These are phyloP conservation scores for Vinca major DNA, from an alignment of 305 asterid genomes.

Conservation along the genomic window DNA sequence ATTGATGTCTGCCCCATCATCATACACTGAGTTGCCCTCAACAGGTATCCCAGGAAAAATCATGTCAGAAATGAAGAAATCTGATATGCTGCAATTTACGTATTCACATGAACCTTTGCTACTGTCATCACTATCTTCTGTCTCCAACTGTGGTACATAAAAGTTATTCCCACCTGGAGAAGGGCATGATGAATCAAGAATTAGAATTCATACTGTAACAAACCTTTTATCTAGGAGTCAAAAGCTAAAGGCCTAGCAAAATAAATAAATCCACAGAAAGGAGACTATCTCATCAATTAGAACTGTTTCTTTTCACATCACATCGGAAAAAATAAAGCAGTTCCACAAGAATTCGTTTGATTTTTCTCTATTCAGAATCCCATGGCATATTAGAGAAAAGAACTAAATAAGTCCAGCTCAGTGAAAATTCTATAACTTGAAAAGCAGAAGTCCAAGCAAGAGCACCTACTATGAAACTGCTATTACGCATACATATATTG, in stretches of 20 bases:
- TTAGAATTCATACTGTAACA: slow-evolving; percentile 7
- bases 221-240: neutral
- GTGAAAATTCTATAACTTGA: neutral
- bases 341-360: neutral
- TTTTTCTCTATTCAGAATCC: neutral
- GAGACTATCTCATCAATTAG: too few relatives aligned
- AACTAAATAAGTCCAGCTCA: neutral
- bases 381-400: neutral
- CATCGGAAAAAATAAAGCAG: neutral
- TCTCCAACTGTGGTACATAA: slow-evolving; percentile 64
- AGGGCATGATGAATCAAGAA: slow-evolving; percentile 16
- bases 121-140: slow-evolving; percentile 71
- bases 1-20: slow-evolving; percentile 33
- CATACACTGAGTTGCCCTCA: slow-evolving; percentile 38
- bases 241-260: neutral
- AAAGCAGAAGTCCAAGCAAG: neutral
- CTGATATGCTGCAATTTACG: slow-evolving; percentile 55
- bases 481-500: neutral
- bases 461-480: neutral
- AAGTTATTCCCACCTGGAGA: slow-evolving; percentile 49
- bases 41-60: slow-evolving; percentile 53
- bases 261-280: neutral
- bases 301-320: neutral
- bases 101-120: slow-evolving; percentile 58
- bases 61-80: slow-evolving; percentile 68